A percentile compares a stretch with the other conserved stretches of the same genome.
phyloP scores from a whole-genome alignment of 2,329 filamentous ascomycete genomes.

The Teratosphaeria epicoccoides region DNA sequence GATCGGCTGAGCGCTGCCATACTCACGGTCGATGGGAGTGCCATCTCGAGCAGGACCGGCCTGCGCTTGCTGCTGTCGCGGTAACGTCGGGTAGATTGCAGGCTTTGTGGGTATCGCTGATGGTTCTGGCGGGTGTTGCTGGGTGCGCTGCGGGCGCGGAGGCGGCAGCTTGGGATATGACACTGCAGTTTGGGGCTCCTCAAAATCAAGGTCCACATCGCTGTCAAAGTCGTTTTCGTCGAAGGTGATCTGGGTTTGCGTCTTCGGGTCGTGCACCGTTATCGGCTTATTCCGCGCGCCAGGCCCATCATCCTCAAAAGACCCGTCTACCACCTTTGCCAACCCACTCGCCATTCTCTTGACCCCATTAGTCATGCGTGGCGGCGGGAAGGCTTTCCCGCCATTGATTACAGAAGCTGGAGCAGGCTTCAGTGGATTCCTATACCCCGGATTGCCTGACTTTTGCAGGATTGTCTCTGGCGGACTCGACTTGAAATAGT shows the following conservation, averaged over 20 bases:
- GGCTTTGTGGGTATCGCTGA: constrained; percentile 1
- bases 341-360: constrained; percentile 39
- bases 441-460: constrained; percentile 12
- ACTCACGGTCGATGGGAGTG: constrained; percentile 13
- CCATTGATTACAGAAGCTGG: constrained; percentile 19
- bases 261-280: constrained; percentile 25
- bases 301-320: constrained; percentile 25
- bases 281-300: constrained; percentile 20
- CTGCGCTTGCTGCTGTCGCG: constrained; percentile 14
- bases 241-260: constrained; percentile 43
- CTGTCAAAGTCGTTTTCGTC: constrained; percentile 80
- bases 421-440: constrained; percentile 26
- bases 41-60: constrained; percentile 1
- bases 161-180: constrained; percentile 33
- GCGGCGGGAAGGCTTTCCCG: constrained; percentile 8
- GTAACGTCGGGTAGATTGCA: constrained; percentile 22
- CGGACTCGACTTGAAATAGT: constrained; percentile 37
- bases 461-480: constrained; percentile 4
- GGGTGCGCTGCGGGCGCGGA: constrained; percentile 6
- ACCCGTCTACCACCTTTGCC: constrained; percentile 33
- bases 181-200: constrained; percentile 43
- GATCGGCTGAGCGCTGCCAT: constrained; percentile 19
- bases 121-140: constrained; percentile 15
- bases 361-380: constrained; percentile 19
- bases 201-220: constrained; percentile 63